phyloP scores from a whole-genome alignment of 2,329 filamentous ascomycete species.

The Ophiosphaerella herpotricha region DNA sequence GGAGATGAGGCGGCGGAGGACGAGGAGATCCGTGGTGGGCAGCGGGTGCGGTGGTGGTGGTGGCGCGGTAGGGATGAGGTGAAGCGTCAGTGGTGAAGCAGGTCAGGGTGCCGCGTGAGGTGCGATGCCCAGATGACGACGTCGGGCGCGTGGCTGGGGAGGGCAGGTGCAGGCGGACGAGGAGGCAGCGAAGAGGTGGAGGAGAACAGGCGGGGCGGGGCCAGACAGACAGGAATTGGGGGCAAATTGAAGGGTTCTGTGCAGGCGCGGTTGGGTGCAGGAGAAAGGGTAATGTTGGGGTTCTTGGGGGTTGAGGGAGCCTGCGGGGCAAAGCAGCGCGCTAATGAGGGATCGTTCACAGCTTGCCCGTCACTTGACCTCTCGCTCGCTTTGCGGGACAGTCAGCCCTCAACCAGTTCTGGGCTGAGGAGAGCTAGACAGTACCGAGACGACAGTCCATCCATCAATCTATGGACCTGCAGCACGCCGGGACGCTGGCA shows the following conservation, averaged over 20 bases:
- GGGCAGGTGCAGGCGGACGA: constrained; percentile 21
- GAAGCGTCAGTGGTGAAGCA: constrained; percentile 20
- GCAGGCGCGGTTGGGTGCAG: constrained; percentile 18
- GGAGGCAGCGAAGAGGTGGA: constrained; percentile 18
- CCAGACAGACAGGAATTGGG: constrained; percentile 27
- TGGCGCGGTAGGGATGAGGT: constrained; percentile 16
- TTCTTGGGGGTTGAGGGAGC: constrained; percentile 20
- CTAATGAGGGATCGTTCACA: constrained; percentile 20
- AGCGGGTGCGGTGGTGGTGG: constrained; percentile 2
- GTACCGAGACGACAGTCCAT: background rate
- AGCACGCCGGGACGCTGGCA: constrained; percentile 8
- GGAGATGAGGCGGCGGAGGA: constrained; percentile 45
- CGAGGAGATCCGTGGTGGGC: constrained; percentile 62
- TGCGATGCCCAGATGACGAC: constrained; percentile 25
- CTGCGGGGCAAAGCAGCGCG: constrained; percentile 24
- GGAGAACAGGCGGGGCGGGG: constrained; percentile 6
- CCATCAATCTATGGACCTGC: constrained; percentile 8
- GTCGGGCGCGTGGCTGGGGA: constrained; percentile 20
- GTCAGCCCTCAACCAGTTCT: constrained; percentile 20
- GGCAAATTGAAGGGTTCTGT: constrained; percentile 12
- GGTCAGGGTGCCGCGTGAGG: constrained; percentile 27
- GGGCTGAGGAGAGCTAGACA: constrained; percentile 11
- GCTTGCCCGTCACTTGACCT: constrained; percentile 14
- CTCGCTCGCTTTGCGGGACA: constrained; percentile 19
- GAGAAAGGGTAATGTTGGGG: constrained; percentile 27